A percentile compares a stretch with the other conserved stretches of the same genome.
Conservation (phyloP, 208 protist genomes). For the Crithidia brevicula region DNA sequence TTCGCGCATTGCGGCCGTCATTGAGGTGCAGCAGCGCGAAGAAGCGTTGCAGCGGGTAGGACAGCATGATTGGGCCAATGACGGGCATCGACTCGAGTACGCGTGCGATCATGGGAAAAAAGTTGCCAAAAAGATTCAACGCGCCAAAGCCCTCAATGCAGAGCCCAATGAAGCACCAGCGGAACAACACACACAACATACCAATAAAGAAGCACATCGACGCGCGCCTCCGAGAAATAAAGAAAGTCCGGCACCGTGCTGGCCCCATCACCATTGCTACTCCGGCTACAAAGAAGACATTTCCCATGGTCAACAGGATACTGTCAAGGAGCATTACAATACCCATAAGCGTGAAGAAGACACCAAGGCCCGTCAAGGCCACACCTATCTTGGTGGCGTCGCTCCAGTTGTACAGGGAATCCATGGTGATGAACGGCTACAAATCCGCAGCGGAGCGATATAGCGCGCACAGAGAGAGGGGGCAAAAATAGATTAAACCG, state of each 20-base stretch:
- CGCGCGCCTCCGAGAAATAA: conserved; percentile 71
- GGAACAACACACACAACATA: conserved; percentile 79
- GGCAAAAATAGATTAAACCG: too few species aligned
- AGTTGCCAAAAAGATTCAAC: conserved; percentile 93
- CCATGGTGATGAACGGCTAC: conserved; percentile 52
- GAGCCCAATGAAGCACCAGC: conserved; percentile 84
- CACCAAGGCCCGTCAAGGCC: conserved; percentile 77
- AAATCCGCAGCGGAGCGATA: too few species aligned
- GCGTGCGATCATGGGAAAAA: conserved; percentile 86
- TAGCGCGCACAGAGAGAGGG: too few species aligned
- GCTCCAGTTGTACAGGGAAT: conserved; percentile 89
- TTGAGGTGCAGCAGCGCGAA: conserved; percentile 47
- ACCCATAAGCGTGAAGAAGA: conserved; percentile 83
- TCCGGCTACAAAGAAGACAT: conserved; percentile 86
- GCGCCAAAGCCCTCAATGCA: conserved; percentile 85
- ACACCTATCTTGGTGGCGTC: conserved; percentile 92
- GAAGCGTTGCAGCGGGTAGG: conserved; percentile 57
- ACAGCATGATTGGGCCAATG: conserved; percentile 79
- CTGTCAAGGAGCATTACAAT: conserved; percentile 85
- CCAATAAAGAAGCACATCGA: conserved; percentile 89
- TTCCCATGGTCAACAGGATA: conserved; percentile 90
- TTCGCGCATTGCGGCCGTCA: conserved; percentile 48
- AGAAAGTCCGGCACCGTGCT: conserved; percentile 75
- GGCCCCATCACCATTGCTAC: conserved; percentile 90
- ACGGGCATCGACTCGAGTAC: conserved; percentile 88